A percentile compares a stretch with the other conserved stretches of the same genome.
Evolutionary conservation across 208 protist genomes (phyloP).

Genomic region (Trypanosoma rangeli): DNA sequence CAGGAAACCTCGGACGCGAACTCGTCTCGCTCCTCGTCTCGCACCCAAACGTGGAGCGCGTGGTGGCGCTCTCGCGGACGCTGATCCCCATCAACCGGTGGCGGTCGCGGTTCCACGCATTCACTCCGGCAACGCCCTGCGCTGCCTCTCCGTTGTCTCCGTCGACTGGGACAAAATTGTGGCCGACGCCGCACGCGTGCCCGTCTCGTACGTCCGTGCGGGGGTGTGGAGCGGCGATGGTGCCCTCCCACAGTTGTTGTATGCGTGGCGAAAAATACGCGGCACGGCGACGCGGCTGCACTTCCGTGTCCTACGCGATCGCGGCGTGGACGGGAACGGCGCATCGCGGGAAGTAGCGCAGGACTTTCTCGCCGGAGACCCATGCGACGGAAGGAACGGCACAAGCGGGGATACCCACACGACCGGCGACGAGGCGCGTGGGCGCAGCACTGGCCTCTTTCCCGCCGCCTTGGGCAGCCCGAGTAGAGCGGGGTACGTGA

Average conservation of each 20-base stretch:
- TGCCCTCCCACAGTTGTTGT: background rate
- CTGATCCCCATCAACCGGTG: conserved; percentile 56
- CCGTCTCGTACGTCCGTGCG: conserved; percentile 40
- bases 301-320: background rate
- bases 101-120: conserved; percentile 45
- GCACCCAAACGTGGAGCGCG: conserved; percentile 54
- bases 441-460: background rate
- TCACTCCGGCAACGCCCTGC: conserved; percentile 47
- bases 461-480: background rate
- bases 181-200: conserved; percentile 46
- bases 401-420: background rate
- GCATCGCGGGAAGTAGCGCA: background rate
- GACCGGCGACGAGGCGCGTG: background rate
- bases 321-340: background rate
- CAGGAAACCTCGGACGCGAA: conserved; percentile 51
- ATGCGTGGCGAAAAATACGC: background rate
- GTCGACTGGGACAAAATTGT: conserved; percentile 66
- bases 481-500: conserved; percentile 9
- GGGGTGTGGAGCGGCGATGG: conserved; percentile 32
- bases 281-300: background rate
- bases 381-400: no score
- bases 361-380: no score
- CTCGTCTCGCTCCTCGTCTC: conserved; percentile 64
- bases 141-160: conserved; percentile 56
- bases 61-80: conserved; percentile 56